phyloP scores from a whole-genome alignment of 139 green algal genomes.

The Astrephomene gubernaculifera region DNA sequence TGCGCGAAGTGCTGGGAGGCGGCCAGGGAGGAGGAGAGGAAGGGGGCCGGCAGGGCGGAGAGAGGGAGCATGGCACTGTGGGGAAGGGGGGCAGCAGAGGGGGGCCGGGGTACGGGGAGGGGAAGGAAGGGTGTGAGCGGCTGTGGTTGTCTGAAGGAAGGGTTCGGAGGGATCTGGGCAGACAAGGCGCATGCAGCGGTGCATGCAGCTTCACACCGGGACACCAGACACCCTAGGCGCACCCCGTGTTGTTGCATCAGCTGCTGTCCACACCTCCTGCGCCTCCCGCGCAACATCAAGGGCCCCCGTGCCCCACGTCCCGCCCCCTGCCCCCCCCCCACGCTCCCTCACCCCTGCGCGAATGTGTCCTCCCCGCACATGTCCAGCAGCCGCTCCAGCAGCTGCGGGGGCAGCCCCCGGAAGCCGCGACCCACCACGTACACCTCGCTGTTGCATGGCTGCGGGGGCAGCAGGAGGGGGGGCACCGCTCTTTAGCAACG shows the following conservation, averaged over 20 bases:
- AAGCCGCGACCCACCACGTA: constrained; percentile 61
- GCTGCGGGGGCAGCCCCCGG: constrained; percentile 13
- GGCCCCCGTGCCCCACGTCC: too few relatives aligned
- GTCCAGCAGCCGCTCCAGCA: constrained; percentile 43
- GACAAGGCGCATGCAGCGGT: too few relatives aligned
- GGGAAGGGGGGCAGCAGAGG: neutral
- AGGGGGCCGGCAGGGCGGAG: neutral
- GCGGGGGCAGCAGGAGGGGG: neutral
- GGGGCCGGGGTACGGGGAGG: neutral
- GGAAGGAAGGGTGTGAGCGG: too few relatives aligned
- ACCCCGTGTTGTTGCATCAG: too few relatives aligned
- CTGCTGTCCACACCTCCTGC: too few relatives aligned
- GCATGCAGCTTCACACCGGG: too few relatives aligned
- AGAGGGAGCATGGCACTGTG: constrained; percentile 37
- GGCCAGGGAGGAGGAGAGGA: constrained; percentile 1
- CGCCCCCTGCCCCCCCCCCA: too few relatives aligned
- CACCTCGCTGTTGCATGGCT: constrained; percentile 60
- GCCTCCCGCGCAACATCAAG: too few relatives aligned
- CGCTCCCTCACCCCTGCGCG: neutral
- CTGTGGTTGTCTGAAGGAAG: too few relatives aligned
- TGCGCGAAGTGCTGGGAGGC: constrained; percentile 24
- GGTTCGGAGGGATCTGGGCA: too few relatives aligned
- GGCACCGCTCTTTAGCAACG: neutral
- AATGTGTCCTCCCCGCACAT: constrained; percentile 50
- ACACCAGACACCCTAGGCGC: too few relatives aligned